phyloP scores from a whole-genome alignment of 495 filamentous ascomycete genomes.

The Aspergillus ellipticus region DNA sequence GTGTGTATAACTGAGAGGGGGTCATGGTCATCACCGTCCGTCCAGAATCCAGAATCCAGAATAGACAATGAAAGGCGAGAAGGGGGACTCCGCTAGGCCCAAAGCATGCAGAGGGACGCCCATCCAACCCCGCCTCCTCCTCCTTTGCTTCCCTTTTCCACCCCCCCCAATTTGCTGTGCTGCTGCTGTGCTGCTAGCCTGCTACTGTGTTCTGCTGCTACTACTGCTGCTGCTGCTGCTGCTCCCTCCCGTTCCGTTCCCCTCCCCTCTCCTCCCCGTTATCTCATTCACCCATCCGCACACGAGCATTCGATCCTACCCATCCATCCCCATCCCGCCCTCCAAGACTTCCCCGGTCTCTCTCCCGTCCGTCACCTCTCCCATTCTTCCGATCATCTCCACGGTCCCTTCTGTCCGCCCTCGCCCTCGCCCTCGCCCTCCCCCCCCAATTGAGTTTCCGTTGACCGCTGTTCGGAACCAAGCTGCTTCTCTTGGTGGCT shows the following conservation, averaged over 20 bases:
- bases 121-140: neutral
- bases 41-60: neutral
- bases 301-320: neutral
- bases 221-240: neutral
- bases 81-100: neutral
- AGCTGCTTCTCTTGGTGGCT: conserved; percentile 5
- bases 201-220: neutral
- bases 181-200: neutral
- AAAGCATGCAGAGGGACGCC: neutral
- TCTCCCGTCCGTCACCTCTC: neutral
- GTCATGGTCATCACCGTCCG: too few species aligned
- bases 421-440: too few species aligned
- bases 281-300: neutral
- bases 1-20: too few species aligned
- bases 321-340: neutral
- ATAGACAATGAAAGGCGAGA: neutral
- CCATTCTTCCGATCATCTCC: neutral
- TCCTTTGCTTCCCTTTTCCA: neutral
- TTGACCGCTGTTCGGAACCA: conserved; percentile 4
- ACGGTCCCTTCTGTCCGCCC: neutral
- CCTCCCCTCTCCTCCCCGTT: neutral
- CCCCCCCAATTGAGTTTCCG: conserved; percentile 12
- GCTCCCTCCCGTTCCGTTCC: neutral
- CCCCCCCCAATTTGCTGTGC: neutral
- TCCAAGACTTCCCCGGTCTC: neutral